Evolutionary conservation across 805 yeast genomes (phyloP), one percentile per base, ranked within the genome.

Genomic region (Kregervanrija delftensis): DNA sequence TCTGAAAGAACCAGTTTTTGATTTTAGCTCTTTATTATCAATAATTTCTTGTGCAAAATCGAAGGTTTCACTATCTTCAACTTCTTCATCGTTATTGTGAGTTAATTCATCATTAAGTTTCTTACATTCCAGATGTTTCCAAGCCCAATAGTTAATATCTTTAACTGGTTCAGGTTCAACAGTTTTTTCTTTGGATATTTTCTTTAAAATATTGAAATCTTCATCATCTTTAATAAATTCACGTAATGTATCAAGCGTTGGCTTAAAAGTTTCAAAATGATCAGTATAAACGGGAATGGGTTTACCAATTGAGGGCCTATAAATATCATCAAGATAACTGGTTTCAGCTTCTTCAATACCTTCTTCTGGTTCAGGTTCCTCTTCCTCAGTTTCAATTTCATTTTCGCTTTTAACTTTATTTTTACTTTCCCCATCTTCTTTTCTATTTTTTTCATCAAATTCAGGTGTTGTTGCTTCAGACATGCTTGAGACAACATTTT

Each of bases 221-320:
- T 90, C 96, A 1, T 76, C 79, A 56, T 89, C 96, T 53, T 77
- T 78, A 5, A 89, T 63, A 2, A 78, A 45, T 2, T 61, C 57
- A 49, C 82, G 84, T 3, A 86, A 50, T 14, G 68, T 68, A 5
- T 65, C 67, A 16, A 88, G 54, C 38, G 75, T 79, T 32, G 63
- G 55, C 12, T 60, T 63, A 38, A 70, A 70, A 5, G 71, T 63
- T 3, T 55, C 66, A 45, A 68, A 52, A 34, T 63, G 64, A 37
- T 70, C 74, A 11, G 72, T 71, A 34, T 64, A 73, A 2, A 83
- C 88, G 0, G 88, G 73, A 11, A 58, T 49, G 1, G 91, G 88
- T 4, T 50, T 45, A 1, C 59, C 72, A 2, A 73, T 65, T 0
- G 76, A 64, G 1, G 95, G 87, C 44, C 68, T 67, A 54, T 74